These are phyloP conservation scores for Austropuccinia psidii DNA, from an alignment of 1,284 basidiomycete genomes.

Conservation along the genomic window DNA sequence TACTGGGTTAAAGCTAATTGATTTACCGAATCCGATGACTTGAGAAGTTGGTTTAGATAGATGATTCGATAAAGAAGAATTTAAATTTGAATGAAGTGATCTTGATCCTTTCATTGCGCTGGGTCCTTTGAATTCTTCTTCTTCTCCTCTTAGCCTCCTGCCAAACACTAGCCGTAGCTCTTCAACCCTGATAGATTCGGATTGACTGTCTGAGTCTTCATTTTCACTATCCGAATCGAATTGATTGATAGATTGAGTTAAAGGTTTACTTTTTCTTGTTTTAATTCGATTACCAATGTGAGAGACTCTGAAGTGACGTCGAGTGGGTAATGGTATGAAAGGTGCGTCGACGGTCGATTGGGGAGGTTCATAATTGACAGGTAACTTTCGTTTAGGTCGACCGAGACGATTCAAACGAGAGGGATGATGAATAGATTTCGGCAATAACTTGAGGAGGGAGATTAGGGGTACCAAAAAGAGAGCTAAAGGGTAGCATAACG, in stretches of 20 bases:
- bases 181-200: not conserved
- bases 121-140: conserved; percentile 2
- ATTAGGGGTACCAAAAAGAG: no score
- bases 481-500: no score
- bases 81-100: no score
- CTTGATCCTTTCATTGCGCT: conserved; percentile 16
- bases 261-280: no score
- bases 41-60: no score
- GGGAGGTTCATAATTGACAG: conserved; percentile 12
- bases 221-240: conserved; percentile 8
- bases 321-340: conserved; percentile 15
- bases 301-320: conserved; percentile 27
- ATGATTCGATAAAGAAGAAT: no score
- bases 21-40: no score
- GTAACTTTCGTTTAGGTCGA: not conserved
- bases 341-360: conserved; percentile 20
- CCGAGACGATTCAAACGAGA: no score
- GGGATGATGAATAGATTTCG: no score
- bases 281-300: conserved; percentile 12
- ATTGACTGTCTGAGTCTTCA: not conserved
- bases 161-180: conserved; percentile 16
- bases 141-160: conserved; percentile 14
- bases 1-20: no score
- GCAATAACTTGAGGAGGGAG: no score
- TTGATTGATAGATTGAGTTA: not conserved